Evolutionary conservation across 2,329 filamentous ascomycete genomes (phyloP), one percentile per base, ranked within the genome.

Genomic region (Colletotrichum graminicola): DNA sequence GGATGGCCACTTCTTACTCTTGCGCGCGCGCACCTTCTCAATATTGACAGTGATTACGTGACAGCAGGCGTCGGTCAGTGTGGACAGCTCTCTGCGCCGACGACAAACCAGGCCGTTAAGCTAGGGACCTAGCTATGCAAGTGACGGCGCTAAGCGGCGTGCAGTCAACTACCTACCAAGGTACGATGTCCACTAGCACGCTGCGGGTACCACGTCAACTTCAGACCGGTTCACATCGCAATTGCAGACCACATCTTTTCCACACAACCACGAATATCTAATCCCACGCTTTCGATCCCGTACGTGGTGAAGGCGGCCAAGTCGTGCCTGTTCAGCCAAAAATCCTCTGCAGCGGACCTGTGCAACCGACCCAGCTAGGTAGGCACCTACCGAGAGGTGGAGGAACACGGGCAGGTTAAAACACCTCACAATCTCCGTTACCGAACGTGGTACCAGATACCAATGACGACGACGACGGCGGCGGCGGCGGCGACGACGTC

Each of bases 71-170:
- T 41, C 59, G 59, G 54, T 47, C 64, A 45, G 51, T 47, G 45
- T 71, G 68, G 65, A 49, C 59, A 55, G 52, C 51, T 43, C 55
- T 56, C 55, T 60, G 66, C 66, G n/a, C 43, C 11, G 43, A 47
- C 43, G 55, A 60, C 55, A 66, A 67, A 57, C 56, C 67, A 55
- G 41, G 63, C 68, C 65, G 68, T 68, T 71, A 29, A 59, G 60
- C 59, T 68, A 55, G n/a, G 57, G 6, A 34, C 34, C 2, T 39
- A 39, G 12, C 0, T 39, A 67, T 71, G 68, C 65, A 68, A 71
- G 68, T 71, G 65, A 68, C 68, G 59, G 51, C 68, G 57, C 64
- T 67, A 71, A 63, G 29, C 57, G 68, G 59, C 47, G 65, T 66
- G 62, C 68, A 47, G 45, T 49, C 59, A 21, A 43, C 41, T 21